Percentiles rank a stretch among this genome's conserved stretches.
These are phyloP conservation scores for Aspergillus alliaceus DNA, from an alignment of 2,329 filamentous ascomycete genomes.

Conservation along the genomic window DNA sequence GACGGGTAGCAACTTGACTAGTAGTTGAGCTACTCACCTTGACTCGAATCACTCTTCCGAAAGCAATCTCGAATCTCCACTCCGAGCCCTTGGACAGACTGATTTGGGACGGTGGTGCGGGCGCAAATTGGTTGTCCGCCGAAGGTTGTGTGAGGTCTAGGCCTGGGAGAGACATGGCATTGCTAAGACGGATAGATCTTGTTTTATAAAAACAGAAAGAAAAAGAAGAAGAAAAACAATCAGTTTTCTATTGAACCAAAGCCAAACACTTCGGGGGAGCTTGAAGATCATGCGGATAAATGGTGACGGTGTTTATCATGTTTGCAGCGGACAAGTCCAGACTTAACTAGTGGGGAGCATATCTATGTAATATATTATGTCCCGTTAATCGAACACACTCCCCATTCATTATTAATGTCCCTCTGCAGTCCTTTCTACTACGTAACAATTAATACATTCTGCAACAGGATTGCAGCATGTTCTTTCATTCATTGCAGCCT, in stretches of 20 bases:
- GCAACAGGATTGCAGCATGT: too few relatives aligned
- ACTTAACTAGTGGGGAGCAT: too few relatives aligned
- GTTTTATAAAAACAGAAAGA: not conserved
- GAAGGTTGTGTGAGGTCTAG: slow-evolving; percentile 66
- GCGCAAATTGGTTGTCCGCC: slow-evolving; percentile 45
- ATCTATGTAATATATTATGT: too few relatives aligned
- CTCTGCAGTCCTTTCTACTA: too few relatives aligned
- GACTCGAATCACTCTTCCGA: slow-evolving; percentile 52
- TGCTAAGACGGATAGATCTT: slow-evolving; percentile 6
- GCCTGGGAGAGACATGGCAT: slow-evolving; percentile 70
- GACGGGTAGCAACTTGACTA: not conserved
- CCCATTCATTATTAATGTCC: too few relatives aligned
- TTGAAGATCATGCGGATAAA: slow-evolving; percentile 1
- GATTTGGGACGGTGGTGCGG: slow-evolving; percentile 46
- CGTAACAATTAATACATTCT: too few relatives aligned
- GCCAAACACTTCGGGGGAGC: not conserved
- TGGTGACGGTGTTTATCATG: slow-evolving; percentile 21
- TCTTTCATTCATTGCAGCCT: too few relatives aligned
- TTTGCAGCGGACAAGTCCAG: slow-evolving; percentile 17
- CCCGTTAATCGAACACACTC: too few relatives aligned
- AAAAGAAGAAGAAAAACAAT: not conserved
- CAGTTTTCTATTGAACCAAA: not conserved
- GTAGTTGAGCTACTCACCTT: slow-evolving; percentile 43
- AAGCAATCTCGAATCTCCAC: slow-evolving; percentile 75
- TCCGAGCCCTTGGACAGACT: slow-evolving; percentile 66